Evolutionary conservation across 108 stramenopile species (phyloP).

Genomic region (Discostella stelligeroides): DNA sequence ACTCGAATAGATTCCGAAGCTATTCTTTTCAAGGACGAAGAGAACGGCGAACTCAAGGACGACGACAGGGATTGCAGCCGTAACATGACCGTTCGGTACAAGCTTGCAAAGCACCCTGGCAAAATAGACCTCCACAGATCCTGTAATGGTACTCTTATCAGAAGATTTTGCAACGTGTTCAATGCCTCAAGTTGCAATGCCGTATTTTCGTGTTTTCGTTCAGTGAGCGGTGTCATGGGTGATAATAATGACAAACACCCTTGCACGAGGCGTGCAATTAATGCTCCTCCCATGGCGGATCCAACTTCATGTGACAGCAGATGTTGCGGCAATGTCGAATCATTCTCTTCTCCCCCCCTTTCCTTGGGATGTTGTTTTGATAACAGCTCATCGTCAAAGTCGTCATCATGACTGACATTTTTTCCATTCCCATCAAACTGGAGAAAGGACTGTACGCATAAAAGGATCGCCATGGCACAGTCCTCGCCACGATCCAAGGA

Average conservation of each 20-base stretch:
- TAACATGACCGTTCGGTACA: conserved; percentile 29
- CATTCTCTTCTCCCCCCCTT: not conserved
- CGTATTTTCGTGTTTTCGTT: not conserved
- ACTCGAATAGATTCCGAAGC: conserved; percentile 28
- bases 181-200: conserved; percentile 40
- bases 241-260: conserved; percentile 38
- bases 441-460: conserved; percentile 25
- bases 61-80: conserved; percentile 14
- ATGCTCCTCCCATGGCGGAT: conserved; percentile 42
- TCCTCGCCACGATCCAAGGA: conserved; percentile 43
- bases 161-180: conserved; percentile 25
- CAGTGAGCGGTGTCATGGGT: not conserved
- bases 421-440: not conserved
- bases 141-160: conserved; percentile 31
- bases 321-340: not conserved
- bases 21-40: conserved; percentile 25
- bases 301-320: conserved; percentile 26
- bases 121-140: conserved; percentile 44
- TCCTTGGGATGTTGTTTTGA: not conserved
- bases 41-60: conserved; percentile 21
- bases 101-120: conserved; percentile 51
- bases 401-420: not conserved
- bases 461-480: conserved; percentile 36
- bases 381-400: not conserved
- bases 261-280: conserved; percentile 46